phyloP scores from a whole-genome alignment of 805 yeast genomes.

The Ogataea neopini region DNA sequence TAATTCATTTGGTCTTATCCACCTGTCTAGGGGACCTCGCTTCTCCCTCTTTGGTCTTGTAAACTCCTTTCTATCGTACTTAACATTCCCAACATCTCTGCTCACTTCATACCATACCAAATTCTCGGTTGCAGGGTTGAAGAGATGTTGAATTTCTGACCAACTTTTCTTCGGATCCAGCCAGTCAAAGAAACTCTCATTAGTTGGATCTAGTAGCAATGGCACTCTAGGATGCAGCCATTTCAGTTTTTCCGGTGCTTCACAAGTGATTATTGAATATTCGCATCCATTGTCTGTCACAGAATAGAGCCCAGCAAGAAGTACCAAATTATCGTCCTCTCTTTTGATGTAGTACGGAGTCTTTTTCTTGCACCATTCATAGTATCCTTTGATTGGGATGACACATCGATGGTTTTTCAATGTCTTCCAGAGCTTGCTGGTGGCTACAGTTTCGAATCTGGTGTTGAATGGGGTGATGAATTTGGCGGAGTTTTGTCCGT shows the following conservation, averaged over 20 bases:
- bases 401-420: constrained; percentile 60
- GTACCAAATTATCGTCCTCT: constrained; percentile 53
- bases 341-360: constrained; percentile 66
- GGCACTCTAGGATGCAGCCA: constrained; percentile 87
- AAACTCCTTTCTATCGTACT: constrained; percentile 46
- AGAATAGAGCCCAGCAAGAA: constrained; percentile 60
- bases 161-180: constrained; percentile 43
- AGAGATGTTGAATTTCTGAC: constrained; percentile 39
- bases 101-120: constrained; percentile 58
- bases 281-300: constrained; percentile 40
- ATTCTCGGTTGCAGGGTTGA: constrained; percentile 40
- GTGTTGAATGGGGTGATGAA: constrained; percentile 68
- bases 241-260: constrained; percentile 57
- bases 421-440: constrained; percentile 57
- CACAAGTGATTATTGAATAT: constrained; percentile 73
- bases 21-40: constrained; percentile 2
- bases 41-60: constrained; percentile 25
- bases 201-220: constrained; percentile 58
- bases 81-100: constrained; percentile 62
- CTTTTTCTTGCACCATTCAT: constrained; percentile 63
- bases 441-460: constrained; percentile 59
- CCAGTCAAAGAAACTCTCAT: constrained; percentile 66
- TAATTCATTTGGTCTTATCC: neutral
- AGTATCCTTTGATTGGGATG: constrained; percentile 81
- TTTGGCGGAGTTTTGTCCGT: constrained; percentile 49